Evolutionary conservation across 208 protist species (phyloP).

Genomic region (Wallacemonas sp.): DNA sequence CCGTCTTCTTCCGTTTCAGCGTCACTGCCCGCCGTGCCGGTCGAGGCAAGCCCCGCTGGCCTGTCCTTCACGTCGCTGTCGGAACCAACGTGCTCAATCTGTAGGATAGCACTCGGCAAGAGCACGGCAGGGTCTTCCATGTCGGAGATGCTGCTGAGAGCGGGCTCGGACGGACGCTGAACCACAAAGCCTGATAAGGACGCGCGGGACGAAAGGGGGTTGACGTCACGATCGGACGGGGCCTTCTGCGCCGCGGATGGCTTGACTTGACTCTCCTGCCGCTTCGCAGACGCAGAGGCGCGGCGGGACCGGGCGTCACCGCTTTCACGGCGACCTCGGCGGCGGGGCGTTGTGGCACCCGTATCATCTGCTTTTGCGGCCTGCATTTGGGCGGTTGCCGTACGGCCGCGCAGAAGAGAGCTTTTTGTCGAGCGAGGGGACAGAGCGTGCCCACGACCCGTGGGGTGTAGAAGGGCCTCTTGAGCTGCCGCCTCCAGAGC

Average conservation of each 20-base stretch:
- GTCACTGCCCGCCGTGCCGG: too few relatives aligned
- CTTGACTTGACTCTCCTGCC: too few relatives aligned
- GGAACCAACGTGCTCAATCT: background rate
- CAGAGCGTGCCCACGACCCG: background rate
- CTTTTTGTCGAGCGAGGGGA: slow-evolving; percentile 3
- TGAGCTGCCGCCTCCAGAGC: slow-evolving; percentile 1
- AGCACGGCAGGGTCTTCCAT: background rate
- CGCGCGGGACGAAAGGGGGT: background rate
- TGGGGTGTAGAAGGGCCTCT: slow-evolving; percentile 6
- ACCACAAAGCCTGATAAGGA: slow-evolving; percentile 2
- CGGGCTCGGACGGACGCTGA: background rate
- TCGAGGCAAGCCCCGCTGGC: background rate
- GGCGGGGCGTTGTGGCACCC: background rate
- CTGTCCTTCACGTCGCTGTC: background rate
- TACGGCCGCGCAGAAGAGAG: slow-evolving; percentile 7
- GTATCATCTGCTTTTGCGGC: background rate
- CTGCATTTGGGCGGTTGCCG: background rate
- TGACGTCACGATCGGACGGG: background rate
- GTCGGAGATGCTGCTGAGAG: slow-evolving; percentile 1
- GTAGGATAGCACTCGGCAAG: background rate
- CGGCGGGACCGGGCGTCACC: background rate
- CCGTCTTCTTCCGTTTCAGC: too few relatives aligned
- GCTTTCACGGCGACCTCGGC: background rate
- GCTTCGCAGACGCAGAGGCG: background rate
- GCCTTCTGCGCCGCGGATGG: too few relatives aligned